A percentile compares a stretch with the other conserved stretches of the same genome.
Conservation (phyloP, 148 eudicot genomes). For the Rhododendron ferrugineum region DNA sequence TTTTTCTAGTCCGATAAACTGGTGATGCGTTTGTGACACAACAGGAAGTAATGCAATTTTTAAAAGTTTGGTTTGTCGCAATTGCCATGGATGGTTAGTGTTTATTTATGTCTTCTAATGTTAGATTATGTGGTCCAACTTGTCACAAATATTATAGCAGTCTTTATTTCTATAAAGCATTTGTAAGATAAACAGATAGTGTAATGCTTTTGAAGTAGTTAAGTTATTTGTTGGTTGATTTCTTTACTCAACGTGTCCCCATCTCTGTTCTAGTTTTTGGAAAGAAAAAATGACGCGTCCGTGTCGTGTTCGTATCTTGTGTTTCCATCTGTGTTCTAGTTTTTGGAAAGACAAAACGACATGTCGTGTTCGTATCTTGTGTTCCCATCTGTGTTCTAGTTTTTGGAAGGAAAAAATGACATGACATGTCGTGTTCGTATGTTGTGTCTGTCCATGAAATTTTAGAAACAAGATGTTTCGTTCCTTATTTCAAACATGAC, state of each 20-base stretch:
- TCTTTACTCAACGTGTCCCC: background rate
- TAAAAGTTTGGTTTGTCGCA: background rate
- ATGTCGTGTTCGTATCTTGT: background rate
- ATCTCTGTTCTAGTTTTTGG: background rate
- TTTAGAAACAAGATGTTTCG: background rate
- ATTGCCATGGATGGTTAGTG: background rate
- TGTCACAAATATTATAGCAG: too few species aligned
- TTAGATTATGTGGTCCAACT: background rate
- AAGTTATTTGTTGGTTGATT: background rate
- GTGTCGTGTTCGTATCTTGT: background rate
- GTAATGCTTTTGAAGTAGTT: background rate
- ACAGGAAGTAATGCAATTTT: background rate
- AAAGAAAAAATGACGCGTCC: too few species aligned
- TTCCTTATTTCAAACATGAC: background rate
- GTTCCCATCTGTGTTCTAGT: background rate
- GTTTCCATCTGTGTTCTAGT: background rate
- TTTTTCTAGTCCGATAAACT: background rate
- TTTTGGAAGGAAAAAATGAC: background rate
- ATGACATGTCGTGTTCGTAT: background rate
- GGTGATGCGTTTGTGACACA: background rate
- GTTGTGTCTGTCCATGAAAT: background rate
- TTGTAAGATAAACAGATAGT: background rate
- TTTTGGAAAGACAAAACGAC: too few species aligned
- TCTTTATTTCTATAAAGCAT: background rate
- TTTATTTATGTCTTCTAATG: too few species aligned